phyloP scores from a whole-genome alignment of 1,284 basidiomycete genomes.

The Puccinia polysora region DNA sequence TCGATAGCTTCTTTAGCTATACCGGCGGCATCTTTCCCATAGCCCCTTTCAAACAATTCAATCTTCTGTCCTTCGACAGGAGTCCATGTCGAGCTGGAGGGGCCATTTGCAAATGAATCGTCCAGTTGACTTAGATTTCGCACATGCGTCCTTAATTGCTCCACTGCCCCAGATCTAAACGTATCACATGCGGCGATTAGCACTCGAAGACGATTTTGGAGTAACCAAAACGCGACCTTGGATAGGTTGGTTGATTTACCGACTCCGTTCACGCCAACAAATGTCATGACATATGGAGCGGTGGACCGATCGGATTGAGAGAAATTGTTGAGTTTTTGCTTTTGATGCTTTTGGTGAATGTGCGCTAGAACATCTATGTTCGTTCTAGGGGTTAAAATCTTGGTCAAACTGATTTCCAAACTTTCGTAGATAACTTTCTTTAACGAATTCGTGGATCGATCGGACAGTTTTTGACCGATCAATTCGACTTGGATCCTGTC shows the following conservation, averaged over 20 bases:
- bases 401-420: slow-evolving; percentile 78
- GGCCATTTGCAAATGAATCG: slow-evolving; percentile 52
- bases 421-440: slow-evolving; percentile 78
- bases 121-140: slow-evolving; percentile 86
- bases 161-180: slow-evolving; percentile 95
- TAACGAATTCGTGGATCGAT: slow-evolving; percentile 67
- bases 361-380: slow-evolving; percentile 86
- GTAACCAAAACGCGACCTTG: slow-evolving; percentile 98
- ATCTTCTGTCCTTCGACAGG: slow-evolving; percentile 57
- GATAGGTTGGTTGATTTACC: slow-evolving; percentile 97
- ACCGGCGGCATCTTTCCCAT: slow-evolving; percentile 95
- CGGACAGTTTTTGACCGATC: slow-evolving; percentile 73
- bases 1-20: slow-evolving; percentile 92
- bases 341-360: slow-evolving; percentile 58
- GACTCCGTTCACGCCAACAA: slow-evolving; percentile 99
- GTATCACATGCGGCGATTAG: slow-evolving; percentile 98
- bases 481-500: slow-evolving; percentile 83
- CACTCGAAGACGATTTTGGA: slow-evolving; percentile 88
- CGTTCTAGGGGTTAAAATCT: slow-evolving; percentile 91
- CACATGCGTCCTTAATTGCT: slow-evolving; percentile 94
- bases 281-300: slow-evolving; percentile 81
- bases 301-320: slow-evolving; percentile 3
- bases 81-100: slow-evolving; percentile 49
- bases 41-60: slow-evolving; percentile 92
- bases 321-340: slow-evolving; percentile 54